Evolutionary conservation across 495 filamentous ascomycete species (phyloP).

Genomic region (Xylaria scruposa): DNA sequence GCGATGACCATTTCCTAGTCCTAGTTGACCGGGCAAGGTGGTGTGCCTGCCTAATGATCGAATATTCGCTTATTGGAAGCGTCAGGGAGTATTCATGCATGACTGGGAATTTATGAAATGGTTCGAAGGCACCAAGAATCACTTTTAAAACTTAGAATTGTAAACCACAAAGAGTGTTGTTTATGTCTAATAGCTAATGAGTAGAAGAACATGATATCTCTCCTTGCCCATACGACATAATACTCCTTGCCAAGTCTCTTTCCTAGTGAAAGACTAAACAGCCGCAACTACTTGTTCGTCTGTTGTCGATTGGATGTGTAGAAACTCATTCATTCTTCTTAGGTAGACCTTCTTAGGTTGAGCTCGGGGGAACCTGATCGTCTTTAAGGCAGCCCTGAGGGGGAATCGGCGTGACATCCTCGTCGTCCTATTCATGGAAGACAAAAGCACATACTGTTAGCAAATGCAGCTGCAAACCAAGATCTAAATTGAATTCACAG

Average conservation of each 20-base stretch:
- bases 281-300: no score
- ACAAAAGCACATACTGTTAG: neutral
- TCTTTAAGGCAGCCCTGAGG: neutral
- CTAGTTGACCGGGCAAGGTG: neutral
- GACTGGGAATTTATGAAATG: neutral
- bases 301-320: no score
- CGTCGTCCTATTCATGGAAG: neutral
- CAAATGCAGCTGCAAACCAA: neutral
- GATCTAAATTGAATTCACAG: neutral
- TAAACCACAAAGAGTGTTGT: neutral
- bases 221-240: neutral
- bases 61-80: neutral
- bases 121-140: neutral
- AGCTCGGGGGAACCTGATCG: slow-evolving; percentile 38
- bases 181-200: neutral
- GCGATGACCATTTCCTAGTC: neutral
- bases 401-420: neutral
- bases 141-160: neutral
- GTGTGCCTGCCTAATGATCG: neutral
- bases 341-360: neutral
- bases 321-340: neutral
- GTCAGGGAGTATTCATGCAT: neutral
- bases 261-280: neutral
- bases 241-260: neutral
- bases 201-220: neutral